phyloP scores from a whole-genome alignment of 2,329 filamentous ascomycete genomes.

The Pseudogymnoascus sp. region DNA sequence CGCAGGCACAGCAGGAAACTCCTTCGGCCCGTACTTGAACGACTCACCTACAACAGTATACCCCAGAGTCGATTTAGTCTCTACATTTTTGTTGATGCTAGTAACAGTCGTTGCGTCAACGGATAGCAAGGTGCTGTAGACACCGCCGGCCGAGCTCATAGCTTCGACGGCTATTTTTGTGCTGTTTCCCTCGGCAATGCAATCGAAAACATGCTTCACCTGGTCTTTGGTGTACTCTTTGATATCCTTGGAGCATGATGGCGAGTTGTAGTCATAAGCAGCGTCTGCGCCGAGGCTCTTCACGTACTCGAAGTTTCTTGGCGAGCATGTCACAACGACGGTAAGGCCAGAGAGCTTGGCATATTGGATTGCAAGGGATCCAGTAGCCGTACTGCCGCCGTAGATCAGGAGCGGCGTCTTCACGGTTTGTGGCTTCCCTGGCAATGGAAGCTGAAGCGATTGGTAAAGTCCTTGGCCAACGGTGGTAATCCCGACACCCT shows the following conservation, averaged over 20 bases:
- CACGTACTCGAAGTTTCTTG: conserved; percentile 41
- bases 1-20: conserved; percentile 20
- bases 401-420: conserved; percentile 38
- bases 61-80: conserved; percentile 29
- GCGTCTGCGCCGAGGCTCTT: conserved; percentile 40
- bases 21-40: conserved; percentile 23
- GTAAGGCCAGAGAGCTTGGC: conserved; percentile 34
- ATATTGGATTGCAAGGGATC: conserved; percentile 42
- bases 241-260: conserved; percentile 39
- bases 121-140: conserved; percentile 36
- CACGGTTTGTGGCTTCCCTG: conserved; percentile 19
- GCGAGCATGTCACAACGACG: conserved; percentile 40
- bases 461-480: conserved; percentile 44
- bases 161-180: conserved; percentile 34
- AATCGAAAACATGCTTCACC: conserved; percentile 41
- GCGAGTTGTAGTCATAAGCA: conserved; percentile 43
- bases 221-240: conserved; percentile 36
- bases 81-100: conserved; percentile 22
- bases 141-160: conserved; percentile 31
- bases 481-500: conserved; percentile 29
- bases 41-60: conserved; percentile 36
- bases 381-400: conserved; percentile 44
- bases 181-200: conserved; percentile 35
- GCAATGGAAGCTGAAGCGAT: conserved; percentile 30
- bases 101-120: conserved; percentile 20